A percentile compares a stretch with the other conserved stretches of the same genome.
Conservation (phyloP, 2,329 filamentous ascomycete genomes). For the Penicillium hordei region DNA sequence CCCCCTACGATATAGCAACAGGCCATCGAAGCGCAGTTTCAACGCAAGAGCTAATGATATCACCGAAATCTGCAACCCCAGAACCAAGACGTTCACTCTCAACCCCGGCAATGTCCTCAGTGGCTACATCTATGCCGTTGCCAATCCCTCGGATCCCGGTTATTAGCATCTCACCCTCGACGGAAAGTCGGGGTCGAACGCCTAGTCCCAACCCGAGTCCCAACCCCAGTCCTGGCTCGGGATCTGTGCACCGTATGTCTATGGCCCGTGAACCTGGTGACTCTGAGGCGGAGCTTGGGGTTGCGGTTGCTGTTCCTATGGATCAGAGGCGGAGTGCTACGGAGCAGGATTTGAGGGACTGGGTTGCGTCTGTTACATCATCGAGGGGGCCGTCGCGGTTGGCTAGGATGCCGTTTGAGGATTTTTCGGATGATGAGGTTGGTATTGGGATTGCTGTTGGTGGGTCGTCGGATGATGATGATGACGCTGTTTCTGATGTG, state of each 20-base stretch:
- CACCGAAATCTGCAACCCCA: background rate
- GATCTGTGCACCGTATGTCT: background rate
- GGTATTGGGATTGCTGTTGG: background rate
- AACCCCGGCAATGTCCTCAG: background rate
- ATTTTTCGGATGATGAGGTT: constrained; percentile 8
- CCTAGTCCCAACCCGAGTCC: background rate
- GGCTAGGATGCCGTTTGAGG: constrained; percentile 26
- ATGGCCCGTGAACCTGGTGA: background rate
- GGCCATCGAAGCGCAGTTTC: constrained; percentile 12
- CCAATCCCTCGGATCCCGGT: constrained; percentile 6
- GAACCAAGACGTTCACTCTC: background rate
- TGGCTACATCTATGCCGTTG: background rate
- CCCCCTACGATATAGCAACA: constrained; percentile 11
- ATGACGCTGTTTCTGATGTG: constrained; percentile 30
- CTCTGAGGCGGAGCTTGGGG: constrained; percentile 10
- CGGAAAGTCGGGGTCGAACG: background rate
- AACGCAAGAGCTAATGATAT: constrained; percentile 14
- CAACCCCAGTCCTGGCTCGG: background rate
- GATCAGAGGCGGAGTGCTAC: constrained; percentile 14
- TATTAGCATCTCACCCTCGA: constrained; percentile 4
- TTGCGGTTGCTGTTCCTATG: constrained; percentile 13
- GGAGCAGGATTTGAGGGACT: constrained; percentile 10
- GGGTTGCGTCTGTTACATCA: background rate
- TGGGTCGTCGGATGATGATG: constrained; percentile 5
- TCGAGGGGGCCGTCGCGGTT: constrained; percentile 9